Percentiles rank a stretch among this genome's conserved stretches.
Evolutionary conservation across 2,329 filamentous ascomycete species (phyloP).

Genomic region (Seiridium unicorne): DNA sequence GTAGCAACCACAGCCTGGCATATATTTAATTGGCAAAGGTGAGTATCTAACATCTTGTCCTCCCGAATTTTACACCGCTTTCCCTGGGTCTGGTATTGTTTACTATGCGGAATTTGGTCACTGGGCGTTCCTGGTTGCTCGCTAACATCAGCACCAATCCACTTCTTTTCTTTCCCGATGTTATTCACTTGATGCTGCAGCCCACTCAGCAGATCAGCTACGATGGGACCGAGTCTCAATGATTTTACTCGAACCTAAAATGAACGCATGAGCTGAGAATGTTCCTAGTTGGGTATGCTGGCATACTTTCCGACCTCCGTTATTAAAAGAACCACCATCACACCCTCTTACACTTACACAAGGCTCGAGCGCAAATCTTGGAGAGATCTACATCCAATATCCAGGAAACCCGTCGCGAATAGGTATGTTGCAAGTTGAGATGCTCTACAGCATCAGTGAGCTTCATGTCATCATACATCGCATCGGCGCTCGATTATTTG

Average conservation of each 20-base stretch:
- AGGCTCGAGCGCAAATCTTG: neutral
- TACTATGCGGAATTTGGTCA: neutral
- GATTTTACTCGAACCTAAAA: too few species aligned
- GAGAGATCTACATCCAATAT: neutral
- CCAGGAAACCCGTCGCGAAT: neutral
- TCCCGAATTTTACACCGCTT: too few species aligned
- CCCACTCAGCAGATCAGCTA: too few species aligned
- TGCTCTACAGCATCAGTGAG: neutral
- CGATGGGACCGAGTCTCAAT: too few species aligned
- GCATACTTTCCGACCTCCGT: neutral
- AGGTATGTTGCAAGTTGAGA: neutral
- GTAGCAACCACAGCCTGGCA: slow-evolving; percentile 30
- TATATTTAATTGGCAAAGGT: slow-evolving; percentile 32
- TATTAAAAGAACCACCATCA: neutral
- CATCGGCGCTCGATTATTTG: neutral
- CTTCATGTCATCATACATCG: neutral
- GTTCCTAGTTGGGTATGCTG: neutral
- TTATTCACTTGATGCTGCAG: too few species aligned
- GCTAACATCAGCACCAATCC: neutral
- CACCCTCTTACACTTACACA: neutral
- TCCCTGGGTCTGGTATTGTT: too few species aligned
- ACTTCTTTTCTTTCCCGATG: too few species aligned
- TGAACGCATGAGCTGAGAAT: too few species aligned
- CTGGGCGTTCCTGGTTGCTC: neutral
- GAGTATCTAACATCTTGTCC: neutral